phyloP scores from a whole-genome alignment of 129 eudicot species.

The Tagetes patula region DNA sequence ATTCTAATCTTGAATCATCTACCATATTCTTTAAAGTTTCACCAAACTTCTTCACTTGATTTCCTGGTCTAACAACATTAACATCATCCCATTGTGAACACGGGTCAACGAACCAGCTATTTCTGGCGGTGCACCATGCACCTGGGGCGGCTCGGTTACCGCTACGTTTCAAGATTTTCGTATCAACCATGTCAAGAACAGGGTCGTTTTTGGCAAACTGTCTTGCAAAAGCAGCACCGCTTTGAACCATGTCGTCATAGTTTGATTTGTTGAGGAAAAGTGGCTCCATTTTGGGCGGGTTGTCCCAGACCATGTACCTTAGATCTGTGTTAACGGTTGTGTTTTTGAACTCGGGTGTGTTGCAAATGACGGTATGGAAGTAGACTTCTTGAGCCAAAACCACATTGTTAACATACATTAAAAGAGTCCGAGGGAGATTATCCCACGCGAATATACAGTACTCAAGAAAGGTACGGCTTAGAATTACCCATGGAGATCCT shows the following conservation, averaged over 20 bases:
- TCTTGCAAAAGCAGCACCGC: constrained; percentile 91
- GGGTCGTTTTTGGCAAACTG: constrained; percentile 65
- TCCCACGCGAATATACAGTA: constrained; percentile 95
- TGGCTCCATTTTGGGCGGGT: constrained; percentile 98
- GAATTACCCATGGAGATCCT: constrained; percentile 98
- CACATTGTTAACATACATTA: constrained; percentile 76
- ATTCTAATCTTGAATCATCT: constrained; percentile 46
- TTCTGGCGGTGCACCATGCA: constrained; percentile 84
- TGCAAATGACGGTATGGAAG: constrained; percentile 86
- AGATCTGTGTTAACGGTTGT: constrained; percentile 71
- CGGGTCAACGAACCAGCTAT: constrained; percentile 71
- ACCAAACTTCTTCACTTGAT: constrained; percentile 51
- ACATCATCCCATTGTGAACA: constrained; percentile 95
- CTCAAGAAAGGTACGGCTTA: constrained; percentile 87
- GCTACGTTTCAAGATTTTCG: constrained; percentile 70
- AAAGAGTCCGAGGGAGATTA: constrained; percentile 84
- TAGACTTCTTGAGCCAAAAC: constrained; percentile 84
- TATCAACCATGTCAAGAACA: constrained; percentile 75
- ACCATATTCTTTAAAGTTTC: constrained; percentile 45
- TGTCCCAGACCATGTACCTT: constrained; percentile 92
- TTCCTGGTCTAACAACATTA: constrained; percentile 80
- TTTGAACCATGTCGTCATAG: constrained; percentile 65
- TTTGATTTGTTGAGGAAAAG: constrained; percentile 52
- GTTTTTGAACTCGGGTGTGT: constrained; percentile 83
- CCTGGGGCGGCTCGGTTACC: constrained; percentile 66